A percentile compares a stretch with the other conserved stretches of the same genome.
phyloP scores from a whole-genome alignment of 1,284 basidiomycete genomes.

The Sphaerobolus stellatus region DNA sequence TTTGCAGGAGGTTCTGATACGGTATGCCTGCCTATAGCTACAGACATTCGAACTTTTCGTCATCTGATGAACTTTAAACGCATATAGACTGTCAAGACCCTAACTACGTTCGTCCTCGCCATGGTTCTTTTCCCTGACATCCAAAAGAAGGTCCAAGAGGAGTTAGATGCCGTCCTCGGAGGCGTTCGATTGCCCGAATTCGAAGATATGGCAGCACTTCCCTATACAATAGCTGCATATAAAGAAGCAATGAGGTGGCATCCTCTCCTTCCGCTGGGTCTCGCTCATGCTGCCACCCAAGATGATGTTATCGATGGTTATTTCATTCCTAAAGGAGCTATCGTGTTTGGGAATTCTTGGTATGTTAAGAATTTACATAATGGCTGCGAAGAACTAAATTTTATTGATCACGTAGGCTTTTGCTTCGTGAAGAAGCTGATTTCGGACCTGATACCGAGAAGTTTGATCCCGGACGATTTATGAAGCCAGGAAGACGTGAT shows the following conservation, averaged over 20 bases:
- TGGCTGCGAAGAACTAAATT: not conserved
- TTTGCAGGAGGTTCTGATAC: no score
- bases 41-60: no score
- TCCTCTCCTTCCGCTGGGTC: not conserved
- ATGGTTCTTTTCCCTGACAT: not conserved
- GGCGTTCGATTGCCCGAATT: not conserved
- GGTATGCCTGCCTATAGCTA: no score
- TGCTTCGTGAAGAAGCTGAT: not conserved
- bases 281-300: not conserved
- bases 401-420: no score
- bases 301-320: not conserved
- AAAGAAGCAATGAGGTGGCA: not conserved
- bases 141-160: not conserved
- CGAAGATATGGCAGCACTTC: not conserved
- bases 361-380: not conserved
- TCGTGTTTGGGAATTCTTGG: not conserved
- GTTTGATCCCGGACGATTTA: conserved; percentile 14
- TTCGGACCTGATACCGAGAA: conserved; percentile 1
- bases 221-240: not conserved
- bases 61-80: no score
- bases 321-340: not conserved
- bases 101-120: not conserved
- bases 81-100: not conserved
- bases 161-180: not conserved
- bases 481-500: conserved; percentile 1